Base-by-base conservation (phyloP, 805 yeast genomes). In the Danielozyma ontarioensis region DNA sequence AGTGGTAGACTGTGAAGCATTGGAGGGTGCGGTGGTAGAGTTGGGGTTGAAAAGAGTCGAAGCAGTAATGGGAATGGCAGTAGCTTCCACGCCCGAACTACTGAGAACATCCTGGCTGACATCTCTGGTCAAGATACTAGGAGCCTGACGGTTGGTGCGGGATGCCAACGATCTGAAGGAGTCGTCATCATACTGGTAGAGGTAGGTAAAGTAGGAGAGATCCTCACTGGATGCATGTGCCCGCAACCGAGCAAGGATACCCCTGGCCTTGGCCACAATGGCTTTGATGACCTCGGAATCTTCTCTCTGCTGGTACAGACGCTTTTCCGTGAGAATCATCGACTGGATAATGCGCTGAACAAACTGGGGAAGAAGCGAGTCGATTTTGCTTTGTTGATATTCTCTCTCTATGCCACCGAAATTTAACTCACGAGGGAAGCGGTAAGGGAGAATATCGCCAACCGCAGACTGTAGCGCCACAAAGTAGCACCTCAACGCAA, bases 251-350 rank as follows among this genome's bases (percentile, higher is more conserved):
- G 56, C 57, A 21, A 59, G 45, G 16, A 53, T 56, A 22, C 53
- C 44, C 22, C 57, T 42, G 12, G 53, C 62, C 8, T 49, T 53
- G 3, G 45, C 40, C 6, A 54, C 53, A 10, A 46, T 29, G 15
- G 36, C 35, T 18, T 44, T 44, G 28, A 63, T 59, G n/a, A 45
- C 53, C 4, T 29, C 13, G n/a, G 45, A 34, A 0, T 55, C 42
- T 29, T 50, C 61, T 15, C 49, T 37, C 37, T 63, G 70, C 35
- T 64, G 70, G 33, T 48, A 46, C 4, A 70, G 63, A 28, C 71
- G 46, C 31, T 43, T 57, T 41, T 61, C 70, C 7, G 67, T 56
- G 11, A 65, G 44, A 5, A 57, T 37, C 19, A 61, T 48, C 4
- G 67, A 47, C 43, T 50, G 64, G 11, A 56, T 42, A 16, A 65